Evolutionary conservation across 495 filamentous ascomycete genomes (phyloP).

Genomic region (Aspergillus panamensis): DNA sequence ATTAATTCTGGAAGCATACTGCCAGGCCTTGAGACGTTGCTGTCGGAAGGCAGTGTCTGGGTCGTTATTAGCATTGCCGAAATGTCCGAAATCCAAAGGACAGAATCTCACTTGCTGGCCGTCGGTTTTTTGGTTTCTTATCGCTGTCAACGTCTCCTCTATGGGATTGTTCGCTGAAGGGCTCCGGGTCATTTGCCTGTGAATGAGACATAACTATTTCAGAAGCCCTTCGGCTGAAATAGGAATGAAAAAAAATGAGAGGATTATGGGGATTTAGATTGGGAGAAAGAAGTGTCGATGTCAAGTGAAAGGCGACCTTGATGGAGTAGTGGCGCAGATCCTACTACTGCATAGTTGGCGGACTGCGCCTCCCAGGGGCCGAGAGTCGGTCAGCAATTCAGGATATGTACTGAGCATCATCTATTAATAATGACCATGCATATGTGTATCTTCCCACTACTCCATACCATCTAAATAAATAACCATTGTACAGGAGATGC

Average conservation of each 20-base stretch:
- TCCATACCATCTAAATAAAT: no score
- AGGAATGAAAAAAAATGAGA: background rate
- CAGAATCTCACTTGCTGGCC: constrained; percentile 69
- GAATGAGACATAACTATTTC: constrained; percentile 46
- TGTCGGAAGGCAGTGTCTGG: constrained; percentile 89
- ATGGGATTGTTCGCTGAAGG: constrained; percentile 49
- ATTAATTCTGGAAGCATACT: constrained; percentile 52
- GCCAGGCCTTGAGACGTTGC: constrained; percentile 91
- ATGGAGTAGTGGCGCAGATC: constrained; percentile 10
- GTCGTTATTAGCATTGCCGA: constrained; percentile 9
- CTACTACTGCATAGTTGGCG: constrained; percentile 11
- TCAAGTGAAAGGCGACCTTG: background rate
- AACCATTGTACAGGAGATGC: no score
- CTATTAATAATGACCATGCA: no score
- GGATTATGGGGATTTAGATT: background rate
- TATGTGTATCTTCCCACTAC: no score
- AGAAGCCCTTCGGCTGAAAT: background rate
- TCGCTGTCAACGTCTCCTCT: constrained; percentile 41
- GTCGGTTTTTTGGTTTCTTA: constrained; percentile 81
- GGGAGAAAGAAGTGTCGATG: background rate
- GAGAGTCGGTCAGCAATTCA: background rate
- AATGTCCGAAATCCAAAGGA: constrained; percentile 6
- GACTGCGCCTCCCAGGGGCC: constrained; percentile 11
- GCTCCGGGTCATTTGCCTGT: constrained; percentile 42
- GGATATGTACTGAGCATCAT: background rate